phyloP scores from a whole-genome alignment of 495 filamentous ascomycete genomes.

The Daldinia bambusicola region DNA sequence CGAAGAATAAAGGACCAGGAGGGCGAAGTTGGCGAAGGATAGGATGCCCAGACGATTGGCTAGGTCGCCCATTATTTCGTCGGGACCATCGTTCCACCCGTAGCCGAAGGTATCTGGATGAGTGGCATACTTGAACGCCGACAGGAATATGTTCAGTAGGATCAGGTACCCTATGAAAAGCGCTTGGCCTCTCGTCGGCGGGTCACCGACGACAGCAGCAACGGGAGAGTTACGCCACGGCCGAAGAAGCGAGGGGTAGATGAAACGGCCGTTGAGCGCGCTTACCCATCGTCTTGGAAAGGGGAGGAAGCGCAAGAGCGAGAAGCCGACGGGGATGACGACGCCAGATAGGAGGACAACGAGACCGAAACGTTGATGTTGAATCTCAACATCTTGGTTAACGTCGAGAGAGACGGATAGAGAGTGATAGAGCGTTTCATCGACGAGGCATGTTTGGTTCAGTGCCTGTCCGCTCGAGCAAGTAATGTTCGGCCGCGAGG shows the following conservation, averaged over 20 bases:
- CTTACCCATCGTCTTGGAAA: slow-evolving; percentile 16
- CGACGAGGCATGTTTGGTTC: slow-evolving; percentile 1
- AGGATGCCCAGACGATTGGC: slow-evolving; percentile 52
- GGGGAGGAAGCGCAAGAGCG: slow-evolving; percentile 37
- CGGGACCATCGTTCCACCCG: slow-evolving; percentile 36
- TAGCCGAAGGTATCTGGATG: slow-evolving; percentile 37
- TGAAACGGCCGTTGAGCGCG: slow-evolving; percentile 11
- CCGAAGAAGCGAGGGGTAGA: slow-evolving; percentile 19
- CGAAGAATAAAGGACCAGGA: slow-evolving; percentile 51
- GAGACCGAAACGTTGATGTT: slow-evolving; percentile 16
- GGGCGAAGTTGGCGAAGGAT: slow-evolving; percentile 44
- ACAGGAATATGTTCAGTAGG: slow-evolving; percentile 55
- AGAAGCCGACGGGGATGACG: slow-evolving; percentile 36
- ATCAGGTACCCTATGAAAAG: slow-evolving; percentile 51
- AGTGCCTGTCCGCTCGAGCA: slow-evolving; percentile 6
- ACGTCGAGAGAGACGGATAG: slow-evolving; percentile 1
- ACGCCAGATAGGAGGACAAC: slow-evolving; percentile 25
- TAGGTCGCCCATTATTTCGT: slow-evolving; percentile 53
- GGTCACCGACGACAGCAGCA: slow-evolving; percentile 40
- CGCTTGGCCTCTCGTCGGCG: slow-evolving; percentile 53
- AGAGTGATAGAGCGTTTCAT: slow-evolving; percentile 7
- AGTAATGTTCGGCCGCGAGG: slow-evolving; percentile 2
- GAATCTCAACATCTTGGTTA: slow-evolving; percentile 5
- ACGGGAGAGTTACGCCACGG: slow-evolving; percentile 13
- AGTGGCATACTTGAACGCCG: slow-evolving; percentile 42